These are phyloP conservation scores for Urtica urens DNA, from an alignment of 306 rosid genomes.

Conservation along the genomic window DNA sequence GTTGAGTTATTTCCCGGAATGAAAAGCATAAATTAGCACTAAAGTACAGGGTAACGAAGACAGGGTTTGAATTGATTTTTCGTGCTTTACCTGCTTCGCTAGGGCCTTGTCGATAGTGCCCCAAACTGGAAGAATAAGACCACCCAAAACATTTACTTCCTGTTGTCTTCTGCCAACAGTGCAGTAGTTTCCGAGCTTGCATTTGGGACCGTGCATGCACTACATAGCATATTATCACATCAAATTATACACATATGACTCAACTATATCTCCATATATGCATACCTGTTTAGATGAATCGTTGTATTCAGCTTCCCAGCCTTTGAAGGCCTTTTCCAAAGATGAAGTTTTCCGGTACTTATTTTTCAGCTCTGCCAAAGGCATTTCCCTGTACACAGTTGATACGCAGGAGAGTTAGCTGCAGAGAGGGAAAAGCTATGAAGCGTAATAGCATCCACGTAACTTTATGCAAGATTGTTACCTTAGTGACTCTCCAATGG, in stretches of 20 bases:
- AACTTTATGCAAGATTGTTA: conserved; percentile 25
- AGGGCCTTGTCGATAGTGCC: conserved; percentile 90
- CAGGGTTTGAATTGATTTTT: no score
- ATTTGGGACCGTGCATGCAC: conserved; percentile 99
- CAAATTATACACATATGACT: no score
- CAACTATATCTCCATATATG: not conserved
- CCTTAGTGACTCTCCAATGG: conserved; percentile 93
- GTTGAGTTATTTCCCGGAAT: not conserved
- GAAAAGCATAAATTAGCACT: no score
- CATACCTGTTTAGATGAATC: conserved; percentile 93
- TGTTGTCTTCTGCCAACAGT: conserved; percentile 92
- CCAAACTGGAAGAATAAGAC: conserved; percentile 98
- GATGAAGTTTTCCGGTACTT: conserved; percentile 78
- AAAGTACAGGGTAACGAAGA: no score
- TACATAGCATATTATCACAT: conserved; percentile 23
- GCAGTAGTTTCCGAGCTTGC: conserved; percentile 82
- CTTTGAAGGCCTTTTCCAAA: conserved; percentile 67
- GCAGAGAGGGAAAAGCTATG: not conserved
- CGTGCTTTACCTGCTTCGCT: conserved; percentile 64
- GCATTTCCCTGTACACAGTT: conserved; percentile 62
- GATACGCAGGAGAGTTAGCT: conserved; percentile 7
- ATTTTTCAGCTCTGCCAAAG: conserved; percentile 67
- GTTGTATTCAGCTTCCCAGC: conserved; percentile 90
- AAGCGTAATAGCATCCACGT: conserved; percentile 4
- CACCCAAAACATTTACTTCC: conserved; percentile 93